Evolutionary conservation across 768 basidiomycete genomes (phyloP).

Genomic region (Leccinum subgranulosum): DNA sequence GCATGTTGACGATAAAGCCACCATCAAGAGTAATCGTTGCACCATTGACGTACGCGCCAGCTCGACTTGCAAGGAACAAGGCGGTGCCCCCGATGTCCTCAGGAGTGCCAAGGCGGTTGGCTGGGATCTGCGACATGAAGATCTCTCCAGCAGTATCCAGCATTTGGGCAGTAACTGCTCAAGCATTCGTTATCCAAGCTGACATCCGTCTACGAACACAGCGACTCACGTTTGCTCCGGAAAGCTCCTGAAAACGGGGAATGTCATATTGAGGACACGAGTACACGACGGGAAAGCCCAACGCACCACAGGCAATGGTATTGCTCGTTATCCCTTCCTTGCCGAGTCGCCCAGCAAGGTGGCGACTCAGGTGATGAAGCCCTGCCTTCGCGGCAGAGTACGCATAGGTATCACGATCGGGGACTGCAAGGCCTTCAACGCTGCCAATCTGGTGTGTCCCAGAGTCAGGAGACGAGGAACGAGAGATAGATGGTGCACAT

Average conservation of each 20-base stretch:
- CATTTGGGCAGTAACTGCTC: slow-evolving; percentile 52
- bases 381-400: slow-evolving; percentile 66
- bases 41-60: slow-evolving; percentile 62
- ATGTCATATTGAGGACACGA: background rate
- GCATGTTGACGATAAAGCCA: slow-evolving; percentile 46
- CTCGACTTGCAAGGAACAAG: slow-evolving; percentile 58
- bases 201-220: background rate
- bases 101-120: slow-evolving; percentile 53
- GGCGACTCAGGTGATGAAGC: slow-evolving; percentile 55
- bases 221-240: slow-evolving; percentile 38
- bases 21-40: slow-evolving; percentile 63
- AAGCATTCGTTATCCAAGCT: background rate
- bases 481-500: slow-evolving; percentile 10
- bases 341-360: slow-evolving; percentile 56
- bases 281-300: background rate
- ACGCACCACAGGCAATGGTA: slow-evolving; percentile 57
- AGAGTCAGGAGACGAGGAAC: background rate
- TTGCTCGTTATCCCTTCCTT: slow-evolving; percentile 58
- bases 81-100: slow-evolving; percentile 66
- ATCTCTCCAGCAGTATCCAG: slow-evolving; percentile 43
- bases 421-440: slow-evolving; percentile 54
- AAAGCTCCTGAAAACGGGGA: slow-evolving; percentile 31
- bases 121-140: slow-evolving; percentile 44
- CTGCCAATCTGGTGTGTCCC: slow-evolving; percentile 49
- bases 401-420: slow-evolving; percentile 59